phyloP scores from a whole-genome alignment of 1,139 yeast species.

The Hansenula lynferdii region DNA sequence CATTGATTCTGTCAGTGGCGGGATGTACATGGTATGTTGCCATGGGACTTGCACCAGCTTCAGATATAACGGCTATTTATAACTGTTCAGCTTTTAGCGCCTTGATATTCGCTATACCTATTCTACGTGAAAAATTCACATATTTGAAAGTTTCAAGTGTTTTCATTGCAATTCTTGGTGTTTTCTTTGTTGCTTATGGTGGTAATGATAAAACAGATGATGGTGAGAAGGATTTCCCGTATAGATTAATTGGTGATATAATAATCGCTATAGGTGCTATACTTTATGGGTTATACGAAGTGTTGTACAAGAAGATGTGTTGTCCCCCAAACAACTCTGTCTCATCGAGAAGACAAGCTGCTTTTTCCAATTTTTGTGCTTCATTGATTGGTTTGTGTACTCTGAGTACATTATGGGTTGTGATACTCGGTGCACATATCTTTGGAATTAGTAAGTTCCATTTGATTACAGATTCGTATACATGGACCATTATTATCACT shows the following conservation, averaged over 20 bases:
- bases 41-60: slow-evolving; percentile 74
- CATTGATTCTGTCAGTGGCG: slow-evolving; percentile 63
- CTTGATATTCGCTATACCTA: slow-evolving; percentile 75
- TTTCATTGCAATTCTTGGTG: slow-evolving; percentile 66
- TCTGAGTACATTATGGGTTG: slow-evolving; percentile 41
- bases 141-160: slow-evolving; percentile 69
- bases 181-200: slow-evolving; percentile 73
- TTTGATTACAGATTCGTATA: slow-evolving; percentile 38
- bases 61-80: slow-evolving; percentile 87
- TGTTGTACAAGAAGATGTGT: slow-evolving; percentile 66
- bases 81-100: slow-evolving; percentile 90
- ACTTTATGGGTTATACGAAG: slow-evolving; percentile 82
- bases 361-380: slow-evolving; percentile 54
- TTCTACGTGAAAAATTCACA: slow-evolving; percentile 61
- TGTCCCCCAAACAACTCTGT: slow-evolving; percentile 62
- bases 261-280: slow-evolving; percentile 77
- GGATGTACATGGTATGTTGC: slow-evolving; percentile 88
- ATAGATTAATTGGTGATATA: slow-evolving; percentile 65
- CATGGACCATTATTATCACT: slow-evolving; percentile 43
- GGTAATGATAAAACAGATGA: slow-evolving; percentile 35
- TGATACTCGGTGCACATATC: slow-evolving; percentile 47
- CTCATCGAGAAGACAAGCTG: slow-evolving; percentile 52
- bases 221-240: slow-evolving; percentile 40
- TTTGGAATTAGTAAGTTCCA: slow-evolving; percentile 56
- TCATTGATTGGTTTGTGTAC: slow-evolving; percentile 60